A percentile compares a stretch with the other conserved stretches of the same genome.
phyloP scores from a whole-genome alignment of 2,329 filamentous ascomycete species.

The Calonectria hawksworthii region DNA sequence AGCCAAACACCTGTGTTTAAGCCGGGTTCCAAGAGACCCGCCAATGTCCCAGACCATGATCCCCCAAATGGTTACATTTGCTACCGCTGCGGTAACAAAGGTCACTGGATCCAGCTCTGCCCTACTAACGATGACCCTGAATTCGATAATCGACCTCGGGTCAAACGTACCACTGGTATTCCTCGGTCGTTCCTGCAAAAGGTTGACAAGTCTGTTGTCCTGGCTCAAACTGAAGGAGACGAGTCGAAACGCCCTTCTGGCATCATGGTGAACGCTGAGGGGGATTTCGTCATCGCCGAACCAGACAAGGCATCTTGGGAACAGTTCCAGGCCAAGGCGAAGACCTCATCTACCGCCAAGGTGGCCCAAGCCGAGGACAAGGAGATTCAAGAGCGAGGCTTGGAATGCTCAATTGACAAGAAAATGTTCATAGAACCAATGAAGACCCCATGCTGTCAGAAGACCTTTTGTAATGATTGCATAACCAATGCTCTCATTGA shows the following conservation, averaged over 20 bases:
- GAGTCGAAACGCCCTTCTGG: constrained; percentile 90
- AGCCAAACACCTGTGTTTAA: constrained; percentile 75
- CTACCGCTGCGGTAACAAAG: constrained; percentile 96
- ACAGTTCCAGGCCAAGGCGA: constrained; percentile 94
- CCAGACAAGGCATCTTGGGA: constrained; percentile 97
- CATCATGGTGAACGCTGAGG: constrained; percentile 97
- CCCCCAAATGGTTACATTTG: constrained; percentile 96
- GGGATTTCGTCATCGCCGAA: constrained; percentile 96
- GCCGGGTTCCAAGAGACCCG: constrained; percentile 73
- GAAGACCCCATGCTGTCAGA: constrained; percentile 98
- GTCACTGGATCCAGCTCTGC: constrained; percentile 99
- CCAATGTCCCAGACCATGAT: constrained; percentile 90
- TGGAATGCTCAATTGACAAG: constrained; percentile 97
- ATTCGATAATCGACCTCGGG: constrained; percentile 91
- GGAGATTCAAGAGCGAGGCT: constrained; percentile 87
- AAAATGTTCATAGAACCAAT: constrained; percentile 98
- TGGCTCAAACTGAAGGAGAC: constrained; percentile 80
- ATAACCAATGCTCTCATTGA: constrained; percentile 99
- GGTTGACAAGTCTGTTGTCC: constrained; percentile 88
- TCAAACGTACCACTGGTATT: constrained; percentile 97
- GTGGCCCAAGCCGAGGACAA: constrained; percentile 83
- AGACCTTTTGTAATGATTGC: constrained; percentile 99
- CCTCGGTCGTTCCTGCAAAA: constrained; percentile 96
- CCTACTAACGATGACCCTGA: constrained; percentile 99
- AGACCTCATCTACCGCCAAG: constrained; percentile 87